These are phyloP conservation scores for Podospora didyma DNA, from an alignment of 495 filamentous ascomycete genomes.

Conservation along the genomic window DNA sequence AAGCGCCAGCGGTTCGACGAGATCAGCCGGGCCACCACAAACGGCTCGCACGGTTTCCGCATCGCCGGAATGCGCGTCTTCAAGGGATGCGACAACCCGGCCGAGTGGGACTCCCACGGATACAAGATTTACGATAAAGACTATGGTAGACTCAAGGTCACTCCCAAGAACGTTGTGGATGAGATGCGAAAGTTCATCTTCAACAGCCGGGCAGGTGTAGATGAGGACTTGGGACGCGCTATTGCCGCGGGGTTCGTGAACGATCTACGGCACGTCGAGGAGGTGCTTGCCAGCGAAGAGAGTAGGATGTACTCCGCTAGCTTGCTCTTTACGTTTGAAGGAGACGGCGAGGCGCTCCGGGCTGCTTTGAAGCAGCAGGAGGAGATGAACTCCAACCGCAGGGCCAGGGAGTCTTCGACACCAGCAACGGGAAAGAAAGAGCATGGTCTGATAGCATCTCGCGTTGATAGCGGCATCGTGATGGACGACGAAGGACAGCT, in stretches of 20 bases:
- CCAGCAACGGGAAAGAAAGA: background rate
- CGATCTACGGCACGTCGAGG: constrained; percentile 62
- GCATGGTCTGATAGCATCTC: constrained; percentile 17
- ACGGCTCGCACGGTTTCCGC: constrained; percentile 74
- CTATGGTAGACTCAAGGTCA: constrained; percentile 72
- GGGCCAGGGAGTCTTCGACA: background rate
- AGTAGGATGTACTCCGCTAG: constrained; percentile 93
- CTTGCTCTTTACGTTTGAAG: constrained; percentile 88
- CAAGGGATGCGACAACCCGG: constrained; percentile 55
- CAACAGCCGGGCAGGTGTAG: constrained; percentile 55
- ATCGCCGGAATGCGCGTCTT: constrained; percentile 94
- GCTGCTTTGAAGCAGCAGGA: constrained; percentile 61
- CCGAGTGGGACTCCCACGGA: constrained; percentile 40
- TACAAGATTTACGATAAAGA: constrained; percentile 82
- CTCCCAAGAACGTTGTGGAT: constrained; percentile 62
- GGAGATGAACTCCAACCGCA: constrained; percentile 24
- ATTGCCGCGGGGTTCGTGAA: constrained; percentile 60
- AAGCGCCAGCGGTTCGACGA: constrained; percentile 80
- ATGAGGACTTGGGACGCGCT: constrained; percentile 47
- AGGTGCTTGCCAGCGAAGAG: constrained; percentile 68
- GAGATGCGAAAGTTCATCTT: constrained; percentile 76
- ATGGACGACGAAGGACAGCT: constrained; percentile 35
- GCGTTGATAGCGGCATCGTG: constrained; percentile 43
- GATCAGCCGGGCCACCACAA: constrained; percentile 75
- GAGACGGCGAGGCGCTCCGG: constrained; percentile 67